These are phyloP conservation scores for Curvularia hawaiiensis DNA, from an alignment of 2,329 filamentous ascomycete genomes.

Conservation along the genomic window DNA sequence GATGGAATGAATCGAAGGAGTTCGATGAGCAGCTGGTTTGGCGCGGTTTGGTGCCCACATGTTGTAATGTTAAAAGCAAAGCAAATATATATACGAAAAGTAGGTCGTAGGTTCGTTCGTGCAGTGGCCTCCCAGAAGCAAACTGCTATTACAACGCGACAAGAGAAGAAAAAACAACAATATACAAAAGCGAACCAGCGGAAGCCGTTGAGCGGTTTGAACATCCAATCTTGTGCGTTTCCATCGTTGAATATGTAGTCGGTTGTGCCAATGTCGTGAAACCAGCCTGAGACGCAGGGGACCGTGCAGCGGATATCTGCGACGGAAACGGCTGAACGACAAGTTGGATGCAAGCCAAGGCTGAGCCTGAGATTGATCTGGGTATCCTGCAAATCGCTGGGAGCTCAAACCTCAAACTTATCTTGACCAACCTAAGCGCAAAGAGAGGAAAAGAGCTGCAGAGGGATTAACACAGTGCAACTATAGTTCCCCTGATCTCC, in stretches of 20 bases:
- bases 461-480: neutral
- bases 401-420: conserved; percentile 3
- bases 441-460: neutral
- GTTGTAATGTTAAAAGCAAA: conserved; percentile 12
- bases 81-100: neutral
- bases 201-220: conserved; percentile 2
- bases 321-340: conserved; percentile 24
- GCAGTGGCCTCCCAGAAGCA: conserved; percentile 1
- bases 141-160: conserved; percentile 1
- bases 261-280: conserved; percentile 32
- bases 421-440: neutral
- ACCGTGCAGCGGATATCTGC: conserved; percentile 25
- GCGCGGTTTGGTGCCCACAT: conserved; percentile 44
- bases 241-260: conserved; percentile 11
- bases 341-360: conserved; percentile 9
- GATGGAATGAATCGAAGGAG: conserved; percentile 39
- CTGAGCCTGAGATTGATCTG: conserved; percentile 3
- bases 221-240: neutral
- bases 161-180: neutral
- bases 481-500: neutral
- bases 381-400: conserved; percentile 5
- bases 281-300: conserved; percentile 41
- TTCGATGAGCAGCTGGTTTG: conserved; percentile 37
- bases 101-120: neutral
- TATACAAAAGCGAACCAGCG: neutral